These are phyloP conservation scores for Colletotrichum tofieldiae DNA, from an alignment of 2,329 filamentous ascomycete genomes.

Conservation along the genomic window DNA sequence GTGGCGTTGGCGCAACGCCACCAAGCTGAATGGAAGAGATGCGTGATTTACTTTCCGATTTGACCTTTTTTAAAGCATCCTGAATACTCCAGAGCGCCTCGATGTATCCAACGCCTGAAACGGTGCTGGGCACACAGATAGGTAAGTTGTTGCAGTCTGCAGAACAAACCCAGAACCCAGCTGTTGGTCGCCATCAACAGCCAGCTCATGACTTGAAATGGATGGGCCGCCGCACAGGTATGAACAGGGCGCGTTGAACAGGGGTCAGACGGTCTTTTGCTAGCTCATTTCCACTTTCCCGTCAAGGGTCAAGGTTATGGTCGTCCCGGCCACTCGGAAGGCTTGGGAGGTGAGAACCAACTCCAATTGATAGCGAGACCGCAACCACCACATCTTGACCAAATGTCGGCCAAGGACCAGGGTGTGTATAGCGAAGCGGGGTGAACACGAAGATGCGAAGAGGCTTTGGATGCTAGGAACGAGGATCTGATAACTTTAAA, in stretches of 20 bases:
- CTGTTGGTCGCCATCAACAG: not conserved
- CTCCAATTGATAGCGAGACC: not conserved
- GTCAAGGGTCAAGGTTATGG: not conserved
- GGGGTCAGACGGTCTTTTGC: not conserved
- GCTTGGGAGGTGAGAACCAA: slow-evolving; percentile 5
- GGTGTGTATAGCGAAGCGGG: not conserved
- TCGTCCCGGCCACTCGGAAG: slow-evolving; percentile 16
- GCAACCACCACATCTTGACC: slow-evolving; percentile 8
- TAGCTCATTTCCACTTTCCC: not conserved
- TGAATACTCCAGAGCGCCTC: not conserved
- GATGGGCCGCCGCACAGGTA: not conserved
- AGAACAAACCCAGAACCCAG: not conserved
- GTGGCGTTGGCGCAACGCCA: slow-evolving; percentile 5
- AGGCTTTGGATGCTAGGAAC: slow-evolving; percentile 2
- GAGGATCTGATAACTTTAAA: slow-evolving; percentile 41
- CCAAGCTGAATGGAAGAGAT: not conserved
- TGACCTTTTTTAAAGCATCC: not conserved
- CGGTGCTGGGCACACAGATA: not conserved
- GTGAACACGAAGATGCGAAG: slow-evolving; percentile 14
- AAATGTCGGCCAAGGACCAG: slow-evolving; percentile 13
- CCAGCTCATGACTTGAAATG: not conserved
- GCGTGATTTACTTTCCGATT: not conserved
- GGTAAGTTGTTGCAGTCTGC: not conserved
- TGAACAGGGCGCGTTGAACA: not conserved
- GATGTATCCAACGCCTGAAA: not conserved